Evolutionary conservation across 1,139 yeast genomes (phyloP).

Genomic region (Protomyces inundatus): DNA sequence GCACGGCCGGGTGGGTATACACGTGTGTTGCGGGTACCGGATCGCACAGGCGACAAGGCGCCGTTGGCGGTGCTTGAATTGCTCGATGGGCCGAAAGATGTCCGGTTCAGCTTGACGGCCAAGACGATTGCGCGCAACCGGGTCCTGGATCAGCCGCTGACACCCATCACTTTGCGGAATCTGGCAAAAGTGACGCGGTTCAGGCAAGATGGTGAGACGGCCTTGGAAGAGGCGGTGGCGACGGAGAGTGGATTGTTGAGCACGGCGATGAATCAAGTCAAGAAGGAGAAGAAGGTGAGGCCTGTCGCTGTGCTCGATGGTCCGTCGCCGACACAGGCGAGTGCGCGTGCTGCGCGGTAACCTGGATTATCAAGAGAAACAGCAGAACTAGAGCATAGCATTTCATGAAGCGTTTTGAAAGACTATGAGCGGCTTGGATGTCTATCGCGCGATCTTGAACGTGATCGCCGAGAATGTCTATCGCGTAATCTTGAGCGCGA

Average conservation of each 20-base stretch:
- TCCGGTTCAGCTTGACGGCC: slow-evolving; percentile 72
- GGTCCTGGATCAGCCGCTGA: slow-evolving; percentile 45
- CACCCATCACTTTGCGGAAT: slow-evolving; percentile 38
- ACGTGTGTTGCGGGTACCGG: slow-evolving; percentile 75
- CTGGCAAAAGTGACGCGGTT: slow-evolving; percentile 53
- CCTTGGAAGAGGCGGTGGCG: slow-evolving; percentile 2
- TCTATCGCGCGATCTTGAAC: not conserved
- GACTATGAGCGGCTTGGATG: too few relatives aligned
- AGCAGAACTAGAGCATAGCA: too few relatives aligned
- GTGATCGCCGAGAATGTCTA: not conserved
- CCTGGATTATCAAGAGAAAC: too few relatives aligned
- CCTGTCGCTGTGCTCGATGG: not conserved
- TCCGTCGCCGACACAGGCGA: not conserved
- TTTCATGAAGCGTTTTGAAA: too few relatives aligned
- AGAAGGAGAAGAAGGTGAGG: not conserved
- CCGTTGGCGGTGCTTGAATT: slow-evolving; percentile 85
- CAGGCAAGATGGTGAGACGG: slow-evolving; percentile 10
- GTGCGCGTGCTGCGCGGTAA: not conserved
- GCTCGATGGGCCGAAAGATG: slow-evolving; percentile 72
- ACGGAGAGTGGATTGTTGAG: slow-evolving; percentile 6
- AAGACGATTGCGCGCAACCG: slow-evolving; percentile 74
- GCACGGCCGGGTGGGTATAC: slow-evolving; percentile 76
- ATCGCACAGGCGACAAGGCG: slow-evolving; percentile 84
- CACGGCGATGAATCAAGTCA: not conserved
- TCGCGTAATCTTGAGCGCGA: not conserved